These are phyloP conservation scores for Amaranthus cruentus DNA, from an alignment of 148 eudicot species.

Conservation along the genomic window DNA sequence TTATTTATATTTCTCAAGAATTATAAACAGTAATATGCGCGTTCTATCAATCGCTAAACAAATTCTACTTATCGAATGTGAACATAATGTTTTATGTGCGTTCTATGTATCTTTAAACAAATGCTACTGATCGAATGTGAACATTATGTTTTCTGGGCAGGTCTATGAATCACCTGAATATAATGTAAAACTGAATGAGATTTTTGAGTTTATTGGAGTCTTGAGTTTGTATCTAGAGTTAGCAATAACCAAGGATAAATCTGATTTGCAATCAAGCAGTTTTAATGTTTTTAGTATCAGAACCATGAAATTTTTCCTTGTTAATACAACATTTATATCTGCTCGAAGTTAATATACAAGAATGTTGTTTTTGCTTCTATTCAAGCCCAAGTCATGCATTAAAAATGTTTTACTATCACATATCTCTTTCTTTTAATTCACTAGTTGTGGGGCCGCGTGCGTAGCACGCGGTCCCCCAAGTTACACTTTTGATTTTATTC, in stretches of 20 bases:
- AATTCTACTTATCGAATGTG: too few species aligned
- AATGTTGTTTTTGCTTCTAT: background rate
- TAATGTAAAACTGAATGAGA: constrained; percentile 78
- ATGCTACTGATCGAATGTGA: background rate
- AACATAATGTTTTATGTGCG: constrained; percentile 33
- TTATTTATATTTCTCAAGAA: constrained; percentile 41
- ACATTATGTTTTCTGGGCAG: constrained; percentile 33
- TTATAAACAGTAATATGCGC: constrained; percentile 56
- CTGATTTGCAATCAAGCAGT: constrained; percentile 30
- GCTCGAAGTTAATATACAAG: background rate
- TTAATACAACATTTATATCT: background rate
- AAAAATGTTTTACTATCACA: background rate
- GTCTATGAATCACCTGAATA: constrained; percentile 76
- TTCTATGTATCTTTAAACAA: constrained; percentile 1
- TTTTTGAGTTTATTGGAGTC: constrained; percentile 91
- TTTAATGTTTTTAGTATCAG: constrained; percentile 13
- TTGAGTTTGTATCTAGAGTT: constrained; percentile 59
- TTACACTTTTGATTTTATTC: too few species aligned
- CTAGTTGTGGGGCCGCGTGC: too few species aligned
- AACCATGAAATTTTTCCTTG: background rate
- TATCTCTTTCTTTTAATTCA: background rate
- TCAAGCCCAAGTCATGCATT: background rate
- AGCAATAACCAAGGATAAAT: constrained; percentile 34
- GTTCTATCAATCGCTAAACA: too few species aligned
- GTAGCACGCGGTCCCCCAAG: too few species aligned